phyloP scores from a whole-genome alignment of 2,329 filamentous ascomycete species.

The Colletotrichum salicis region DNA sequence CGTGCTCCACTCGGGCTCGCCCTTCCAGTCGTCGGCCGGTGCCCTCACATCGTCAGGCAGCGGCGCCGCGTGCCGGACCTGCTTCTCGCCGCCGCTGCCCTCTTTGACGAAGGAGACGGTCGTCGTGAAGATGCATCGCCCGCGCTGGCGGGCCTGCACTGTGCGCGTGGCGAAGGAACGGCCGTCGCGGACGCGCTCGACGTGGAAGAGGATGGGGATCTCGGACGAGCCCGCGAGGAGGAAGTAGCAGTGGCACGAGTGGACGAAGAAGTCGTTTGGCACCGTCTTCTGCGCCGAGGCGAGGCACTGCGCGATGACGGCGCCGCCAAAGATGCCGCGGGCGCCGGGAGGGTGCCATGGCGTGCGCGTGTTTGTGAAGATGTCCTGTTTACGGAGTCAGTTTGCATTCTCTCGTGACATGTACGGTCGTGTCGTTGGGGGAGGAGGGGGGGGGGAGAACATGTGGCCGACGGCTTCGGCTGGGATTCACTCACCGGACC shows the following conservation, averaged over 20 bases:
- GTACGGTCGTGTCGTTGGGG: neutral
- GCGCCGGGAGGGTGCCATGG: conserved; percentile 94
- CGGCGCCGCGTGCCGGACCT: conserved; percentile 72
- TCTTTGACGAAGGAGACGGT: conserved; percentile 88
- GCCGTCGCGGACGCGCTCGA: conserved; percentile 92
- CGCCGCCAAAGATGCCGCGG: conserved; percentile 91
- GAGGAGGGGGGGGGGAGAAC: no score
- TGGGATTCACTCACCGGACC: conserved; percentile 69
- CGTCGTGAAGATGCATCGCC: conserved; percentile 92
- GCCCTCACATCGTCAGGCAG: conserved; percentile 60
- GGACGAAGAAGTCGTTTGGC: conserved; percentile 80
- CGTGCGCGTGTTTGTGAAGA: conserved; percentile 93
- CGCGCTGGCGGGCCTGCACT: conserved; percentile 92
- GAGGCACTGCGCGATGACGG: conserved; percentile 92
- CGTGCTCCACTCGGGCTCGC: conserved; percentile 60
- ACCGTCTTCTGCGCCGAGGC: conserved; percentile 90
- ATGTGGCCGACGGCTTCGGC: neutral
- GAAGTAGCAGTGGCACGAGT: conserved; percentile 99
- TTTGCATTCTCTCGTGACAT: neutral
- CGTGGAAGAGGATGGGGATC: conserved; percentile 92
- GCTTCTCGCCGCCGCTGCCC: conserved; percentile 61
- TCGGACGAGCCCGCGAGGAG: conserved; percentile 87
- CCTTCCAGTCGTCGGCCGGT: conserved; percentile 50
- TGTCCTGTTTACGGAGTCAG: conserved; percentile 67
- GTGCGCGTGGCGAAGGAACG: conserved; percentile 91